Base-by-base conservation (phyloP, 192 early-diverging fungal genomes). In the Hyaloraphidium curvatum region DNA sequence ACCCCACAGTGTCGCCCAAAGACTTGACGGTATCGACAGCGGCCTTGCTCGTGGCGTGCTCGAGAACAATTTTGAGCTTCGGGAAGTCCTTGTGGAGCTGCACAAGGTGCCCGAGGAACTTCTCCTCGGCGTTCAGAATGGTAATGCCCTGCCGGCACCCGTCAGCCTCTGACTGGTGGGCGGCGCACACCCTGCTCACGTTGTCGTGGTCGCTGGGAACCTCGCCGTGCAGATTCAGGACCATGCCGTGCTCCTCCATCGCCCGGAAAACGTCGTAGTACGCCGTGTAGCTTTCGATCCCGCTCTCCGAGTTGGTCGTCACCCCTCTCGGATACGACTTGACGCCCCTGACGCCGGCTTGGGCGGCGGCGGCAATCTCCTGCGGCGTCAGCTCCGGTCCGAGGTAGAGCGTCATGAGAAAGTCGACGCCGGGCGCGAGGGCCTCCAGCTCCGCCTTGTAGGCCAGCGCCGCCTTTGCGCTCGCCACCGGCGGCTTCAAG, bases 281-380 rank as follows among this genome's bases (percentile, higher is more conserved):
- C 13, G 62, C 54, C 29, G 80, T 74, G 62, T 90, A 90, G 60
- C 68, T 75, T 62, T 91, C 89, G 51, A 98, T 92, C 35, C 94
- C 94, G 50, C 78, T 76, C 54, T 95, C 91, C 57, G 82, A 86
- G 78, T 98, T 95, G 33, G 94, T 98, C 0, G 94, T 98, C 13
- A 98, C 94, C 26, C 92, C 92, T 27, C 89, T 79, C 21, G 90
- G 88, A 62, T 91, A 94, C 28, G 85, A 84, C 63, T 91, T 91
- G 27, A 94, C 89, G 39, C 84, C 89, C 70, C 56, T 35, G 51
- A 98, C 77, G 19, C 91, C 91, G 9, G 82, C 79, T 48, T 72
- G 69, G 16, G 78, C 79, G 0, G 94, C 94, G 59, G 83, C 83
- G 48, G 64, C 58, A 51, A 95, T 84, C 62, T 95, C 94, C 26